Conservation (phyloP, 352 stramenopile species). For the Pythium biforme region DNA sequence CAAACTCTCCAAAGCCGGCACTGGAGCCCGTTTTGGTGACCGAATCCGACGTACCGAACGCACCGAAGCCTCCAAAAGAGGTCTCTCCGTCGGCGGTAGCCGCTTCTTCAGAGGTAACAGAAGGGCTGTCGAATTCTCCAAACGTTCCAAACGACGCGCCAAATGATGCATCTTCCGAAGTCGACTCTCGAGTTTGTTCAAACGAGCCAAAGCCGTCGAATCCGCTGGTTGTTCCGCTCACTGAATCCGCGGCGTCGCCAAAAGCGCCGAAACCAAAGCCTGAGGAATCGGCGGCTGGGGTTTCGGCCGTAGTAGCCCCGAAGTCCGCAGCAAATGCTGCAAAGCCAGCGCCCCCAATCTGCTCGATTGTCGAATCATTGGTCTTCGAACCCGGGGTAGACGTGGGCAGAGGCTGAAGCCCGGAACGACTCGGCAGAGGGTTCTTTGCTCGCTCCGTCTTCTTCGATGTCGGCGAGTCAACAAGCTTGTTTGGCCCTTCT, state of each 20-base stretch:
- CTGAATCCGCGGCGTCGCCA: not conserved
- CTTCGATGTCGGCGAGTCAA: slow-evolving; percentile 8
- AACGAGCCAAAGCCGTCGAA: slow-evolving; percentile 19
- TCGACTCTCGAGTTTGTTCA: not conserved
- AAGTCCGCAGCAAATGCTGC: slow-evolving; percentile 10
- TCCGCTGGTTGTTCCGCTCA: not conserved
- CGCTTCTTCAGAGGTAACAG: not conserved
- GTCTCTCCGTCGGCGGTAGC: not conserved
- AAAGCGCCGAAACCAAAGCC: slow-evolving; percentile 26
- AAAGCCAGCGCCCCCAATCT: not conserved
- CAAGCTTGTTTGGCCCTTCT: not conserved
- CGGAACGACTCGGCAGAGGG: not conserved
- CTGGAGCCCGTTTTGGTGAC: not conserved
- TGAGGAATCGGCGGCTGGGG: too few relatives aligned
- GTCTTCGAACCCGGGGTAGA: not conserved
- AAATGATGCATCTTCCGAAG: not conserved
- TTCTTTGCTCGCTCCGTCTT: slow-evolving; percentile 5
- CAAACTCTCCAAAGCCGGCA: slow-evolving; percentile 7
- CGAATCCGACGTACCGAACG: not conserved
- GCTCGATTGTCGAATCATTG: not conserved
- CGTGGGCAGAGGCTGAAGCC: slow-evolving; percentile 1
- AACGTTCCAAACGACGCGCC: slow-evolving; percentile 17
- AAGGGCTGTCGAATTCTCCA: not conserved
- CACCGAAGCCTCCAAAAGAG: slow-evolving; percentile 12
- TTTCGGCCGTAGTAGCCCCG: not conserved